These are phyloP conservation scores for Starmerella cellae DNA, from an alignment of 805 yeast species.

Conservation along the genomic window DNA sequence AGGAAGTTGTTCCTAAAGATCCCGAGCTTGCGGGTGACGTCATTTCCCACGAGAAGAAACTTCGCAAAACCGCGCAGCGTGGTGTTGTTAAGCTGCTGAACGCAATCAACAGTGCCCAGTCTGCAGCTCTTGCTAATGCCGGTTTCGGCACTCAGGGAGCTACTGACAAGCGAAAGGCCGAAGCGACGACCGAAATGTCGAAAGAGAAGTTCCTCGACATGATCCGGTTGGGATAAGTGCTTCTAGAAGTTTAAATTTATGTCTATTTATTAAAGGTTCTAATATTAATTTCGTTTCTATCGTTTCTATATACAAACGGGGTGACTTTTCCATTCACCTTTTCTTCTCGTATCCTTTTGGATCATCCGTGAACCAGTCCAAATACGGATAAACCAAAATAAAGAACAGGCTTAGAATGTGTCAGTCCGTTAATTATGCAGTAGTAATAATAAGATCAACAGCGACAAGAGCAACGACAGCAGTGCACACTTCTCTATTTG, in stretches of 20 bases:
- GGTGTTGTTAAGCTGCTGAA: slow-evolving; percentile 80
- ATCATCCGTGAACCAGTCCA: too few species aligned
- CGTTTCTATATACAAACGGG: too few species aligned
- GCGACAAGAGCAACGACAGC: too few species aligned
- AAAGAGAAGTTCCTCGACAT: slow-evolving; percentile 82
- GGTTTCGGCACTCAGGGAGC: slow-evolving; percentile 15
- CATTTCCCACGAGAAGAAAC: slow-evolving; percentile 51
- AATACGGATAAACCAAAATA: too few species aligned
- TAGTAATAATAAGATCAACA: too few species aligned
- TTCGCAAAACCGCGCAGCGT: slow-evolving; percentile 71
- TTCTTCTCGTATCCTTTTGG: too few species aligned
- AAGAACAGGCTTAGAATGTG: too few species aligned
- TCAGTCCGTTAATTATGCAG: too few species aligned
- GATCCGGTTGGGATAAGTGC: slow-evolving; percentile 34
- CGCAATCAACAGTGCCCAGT: slow-evolving; percentile 70
- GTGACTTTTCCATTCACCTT: too few species aligned
- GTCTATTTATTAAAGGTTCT: too few species aligned
- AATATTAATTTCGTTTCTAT: background rate
- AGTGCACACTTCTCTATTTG: background rate
- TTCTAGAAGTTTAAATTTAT: too few species aligned
- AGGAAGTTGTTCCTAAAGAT: slow-evolving; percentile 49
- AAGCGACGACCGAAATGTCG: slow-evolving; percentile 56
- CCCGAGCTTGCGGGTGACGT: slow-evolving; percentile 42
- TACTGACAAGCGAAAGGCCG: slow-evolving; percentile 29
- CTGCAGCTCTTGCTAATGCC: slow-evolving; percentile 31